These are phyloP conservation scores for Fistulinella staudtii DNA, from an alignment of 1,284 basidiomycete species.

Conservation along the genomic window DNA sequence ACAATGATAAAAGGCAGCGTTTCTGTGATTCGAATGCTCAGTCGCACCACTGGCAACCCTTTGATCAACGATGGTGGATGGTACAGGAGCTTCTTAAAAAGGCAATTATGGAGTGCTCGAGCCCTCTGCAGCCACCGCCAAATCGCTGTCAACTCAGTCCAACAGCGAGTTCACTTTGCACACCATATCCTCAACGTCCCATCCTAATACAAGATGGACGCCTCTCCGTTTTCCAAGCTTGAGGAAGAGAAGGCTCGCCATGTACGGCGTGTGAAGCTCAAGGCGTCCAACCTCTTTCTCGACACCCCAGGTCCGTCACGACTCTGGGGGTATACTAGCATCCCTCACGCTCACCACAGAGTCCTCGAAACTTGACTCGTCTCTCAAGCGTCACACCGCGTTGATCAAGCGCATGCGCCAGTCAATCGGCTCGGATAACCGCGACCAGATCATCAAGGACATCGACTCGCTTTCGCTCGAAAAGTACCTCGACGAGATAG, in stretches of 20 bases:
- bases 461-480: conserved; percentile 85
- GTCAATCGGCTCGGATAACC: conserved; percentile 74
- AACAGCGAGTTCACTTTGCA: conserved; percentile 1
- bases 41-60: too few species aligned
- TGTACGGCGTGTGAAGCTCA: conserved; percentile 53
- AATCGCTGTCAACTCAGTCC: conserved; percentile 13
- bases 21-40: too few species aligned
- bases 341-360: conserved; percentile 38
- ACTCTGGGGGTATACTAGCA: conserved; percentile 8
- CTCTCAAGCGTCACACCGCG: conserved; percentile 90
- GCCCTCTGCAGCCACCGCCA: conserved; percentile 6
- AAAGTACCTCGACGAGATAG: conserved; percentile 96
- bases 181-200: not conserved
- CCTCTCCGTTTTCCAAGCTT: conserved; percentile 31
- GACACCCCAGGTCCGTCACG: conserved; percentile 43
- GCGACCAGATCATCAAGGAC: conserved; percentile 87
- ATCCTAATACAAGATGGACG: conserved; percentile 16
- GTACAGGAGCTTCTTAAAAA: conserved; percentile 10
- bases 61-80: too few species aligned
- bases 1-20: too few species aligned
- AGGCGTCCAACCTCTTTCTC: conserved; percentile 47
- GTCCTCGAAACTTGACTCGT: conserved; percentile 77
- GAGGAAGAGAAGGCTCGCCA: conserved; percentile 64
- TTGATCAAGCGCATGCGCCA: conserved; percentile 87
- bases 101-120: conserved; percentile 18